phyloP scores from a whole-genome alignment of 768 basidiomycete genomes.

The Mycena crocata region DNA sequence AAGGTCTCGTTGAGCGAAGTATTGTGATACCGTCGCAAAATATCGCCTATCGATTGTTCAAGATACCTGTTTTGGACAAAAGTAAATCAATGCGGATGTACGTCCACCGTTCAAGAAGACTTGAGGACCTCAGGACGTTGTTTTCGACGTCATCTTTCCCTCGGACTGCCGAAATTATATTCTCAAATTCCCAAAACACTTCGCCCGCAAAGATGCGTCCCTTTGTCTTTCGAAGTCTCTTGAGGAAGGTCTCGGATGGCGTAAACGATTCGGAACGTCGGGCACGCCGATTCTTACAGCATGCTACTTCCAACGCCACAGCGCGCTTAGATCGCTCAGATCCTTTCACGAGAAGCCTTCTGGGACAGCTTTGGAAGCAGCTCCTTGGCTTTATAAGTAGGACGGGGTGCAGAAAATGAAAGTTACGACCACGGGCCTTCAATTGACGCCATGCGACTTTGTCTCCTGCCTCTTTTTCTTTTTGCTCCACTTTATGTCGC shows the following conservation, averaged over 20 bases:
- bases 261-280: slow-evolving; percentile 34
- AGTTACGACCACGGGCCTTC: slow-evolving; percentile 24
- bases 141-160: slow-evolving; percentile 27
- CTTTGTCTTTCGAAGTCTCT: slow-evolving; percentile 36
- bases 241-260: slow-evolving; percentile 32
- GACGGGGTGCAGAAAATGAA: slow-evolving; percentile 26
- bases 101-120: slow-evolving; percentile 18
- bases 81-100: slow-evolving; percentile 8
- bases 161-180: slow-evolving; percentile 26
- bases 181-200: slow-evolving; percentile 17
- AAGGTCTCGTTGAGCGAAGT: slow-evolving; percentile 42
- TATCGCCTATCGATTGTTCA: too few relatives aligned
- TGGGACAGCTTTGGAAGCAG: slow-evolving; percentile 30
- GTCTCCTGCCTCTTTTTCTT: slow-evolving; percentile 31
- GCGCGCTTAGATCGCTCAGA: slow-evolving; percentile 34
- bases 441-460: slow-evolving; percentile 24
- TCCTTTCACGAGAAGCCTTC: slow-evolving; percentile 28
- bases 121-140: slow-evolving; percentile 5
- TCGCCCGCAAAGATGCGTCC: slow-evolving; percentile 24
- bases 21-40: slow-evolving; percentile 27
- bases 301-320: slow-evolving; percentile 31
- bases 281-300: slow-evolving; percentile 31
- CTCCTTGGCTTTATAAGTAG: slow-evolving; percentile 30
- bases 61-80: slow-evolving; percentile 16
- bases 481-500: slow-evolving; percentile 38